A percentile compares a stretch with the other conserved stretches of the same genome.
phyloP scores from a whole-genome alignment of 225 moss, liverwort and hornwort species.

The Straminergon stramineum region DNA sequence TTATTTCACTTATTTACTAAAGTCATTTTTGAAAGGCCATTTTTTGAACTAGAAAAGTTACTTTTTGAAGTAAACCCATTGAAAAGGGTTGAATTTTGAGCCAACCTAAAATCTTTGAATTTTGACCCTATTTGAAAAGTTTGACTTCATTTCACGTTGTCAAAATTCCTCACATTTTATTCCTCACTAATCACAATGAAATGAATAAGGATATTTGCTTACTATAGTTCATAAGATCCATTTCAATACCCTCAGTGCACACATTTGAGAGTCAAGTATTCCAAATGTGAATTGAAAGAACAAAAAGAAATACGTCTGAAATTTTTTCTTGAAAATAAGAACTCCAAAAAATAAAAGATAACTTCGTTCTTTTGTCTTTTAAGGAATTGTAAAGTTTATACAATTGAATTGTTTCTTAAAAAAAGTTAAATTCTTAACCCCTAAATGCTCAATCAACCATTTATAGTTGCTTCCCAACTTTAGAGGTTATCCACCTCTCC shows the following conservation, averaged over 20 bases:
- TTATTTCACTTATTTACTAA: no score
- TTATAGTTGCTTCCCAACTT: fast-evolving
- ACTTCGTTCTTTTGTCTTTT: background rate
- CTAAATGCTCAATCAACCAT: background rate
- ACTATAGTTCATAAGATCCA: background rate
- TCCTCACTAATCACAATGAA: background rate
- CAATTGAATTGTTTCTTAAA: background rate
- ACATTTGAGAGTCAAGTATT: background rate
- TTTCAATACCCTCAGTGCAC: fast-evolving
- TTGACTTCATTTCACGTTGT: no score
- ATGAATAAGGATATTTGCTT: background rate
- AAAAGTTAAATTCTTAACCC: background rate
- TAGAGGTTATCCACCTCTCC: fast-evolving
- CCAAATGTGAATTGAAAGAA: background rate
- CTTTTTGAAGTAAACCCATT: background rate
- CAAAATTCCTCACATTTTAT: background rate
- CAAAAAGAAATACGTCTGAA: background rate
- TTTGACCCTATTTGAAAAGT: no score
- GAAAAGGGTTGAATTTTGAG: background rate
- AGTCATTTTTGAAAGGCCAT: no score
- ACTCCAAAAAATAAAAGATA: background rate
- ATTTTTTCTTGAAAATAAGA: background rate
- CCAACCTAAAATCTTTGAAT: no score
- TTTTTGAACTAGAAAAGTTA: background rate
- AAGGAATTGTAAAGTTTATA: background rate